A percentile compares a stretch with the other conserved stretches of the same genome.
Conservation (phyloP, 2,329 filamentous ascomycete species). For the Penicillium palitans region DNA sequence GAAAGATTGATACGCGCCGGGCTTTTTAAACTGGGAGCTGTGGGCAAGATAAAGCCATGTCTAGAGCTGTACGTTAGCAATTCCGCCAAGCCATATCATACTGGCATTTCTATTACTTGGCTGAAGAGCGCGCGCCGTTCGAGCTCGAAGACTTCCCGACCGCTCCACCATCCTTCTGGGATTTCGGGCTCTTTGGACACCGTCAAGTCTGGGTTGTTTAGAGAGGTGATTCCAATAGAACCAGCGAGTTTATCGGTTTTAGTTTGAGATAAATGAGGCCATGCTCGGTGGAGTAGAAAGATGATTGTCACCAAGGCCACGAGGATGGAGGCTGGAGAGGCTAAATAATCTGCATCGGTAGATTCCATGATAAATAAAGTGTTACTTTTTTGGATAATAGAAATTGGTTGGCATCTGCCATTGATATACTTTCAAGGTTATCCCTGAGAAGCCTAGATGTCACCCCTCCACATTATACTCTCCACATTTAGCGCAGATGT, state of each 20-base stretch:
- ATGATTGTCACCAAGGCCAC: slow-evolving; percentile 17
- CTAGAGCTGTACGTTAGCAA: slow-evolving; percentile 17
- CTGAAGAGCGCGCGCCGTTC: slow-evolving; percentile 54
- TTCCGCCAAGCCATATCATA: neutral
- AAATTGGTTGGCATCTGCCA: neutral
- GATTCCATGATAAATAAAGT: slow-evolving; percentile 15
- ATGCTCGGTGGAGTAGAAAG: slow-evolving; percentile 14
- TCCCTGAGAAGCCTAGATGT: slow-evolving; percentile 3
- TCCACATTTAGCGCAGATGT: slow-evolving; percentile 6
- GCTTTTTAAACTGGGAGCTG: slow-evolving; percentile 50
- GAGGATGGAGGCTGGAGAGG: slow-evolving; percentile 15
- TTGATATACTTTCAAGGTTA: slow-evolving; percentile 17
- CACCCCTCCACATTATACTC: slow-evolving; percentile 20
- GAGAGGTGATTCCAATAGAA: neutral
- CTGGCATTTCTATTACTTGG: slow-evolving; percentile 37
- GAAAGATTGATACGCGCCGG: slow-evolving; percentile 59
- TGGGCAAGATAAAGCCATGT: slow-evolving; percentile 41
- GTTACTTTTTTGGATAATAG: neutral
- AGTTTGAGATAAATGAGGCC: slow-evolving; percentile 11
- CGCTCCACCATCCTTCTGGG: slow-evolving; percentile 42
- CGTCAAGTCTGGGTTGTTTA: neutral
- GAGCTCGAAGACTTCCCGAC: slow-evolving; percentile 47
- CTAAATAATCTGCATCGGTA: slow-evolving; percentile 11
- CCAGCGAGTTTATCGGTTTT: neutral
- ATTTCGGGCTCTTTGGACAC: slow-evolving; percentile 46